phyloP scores from a whole-genome alignment of 768 basidiomycete species.

The Suillus subluteus region DNA sequence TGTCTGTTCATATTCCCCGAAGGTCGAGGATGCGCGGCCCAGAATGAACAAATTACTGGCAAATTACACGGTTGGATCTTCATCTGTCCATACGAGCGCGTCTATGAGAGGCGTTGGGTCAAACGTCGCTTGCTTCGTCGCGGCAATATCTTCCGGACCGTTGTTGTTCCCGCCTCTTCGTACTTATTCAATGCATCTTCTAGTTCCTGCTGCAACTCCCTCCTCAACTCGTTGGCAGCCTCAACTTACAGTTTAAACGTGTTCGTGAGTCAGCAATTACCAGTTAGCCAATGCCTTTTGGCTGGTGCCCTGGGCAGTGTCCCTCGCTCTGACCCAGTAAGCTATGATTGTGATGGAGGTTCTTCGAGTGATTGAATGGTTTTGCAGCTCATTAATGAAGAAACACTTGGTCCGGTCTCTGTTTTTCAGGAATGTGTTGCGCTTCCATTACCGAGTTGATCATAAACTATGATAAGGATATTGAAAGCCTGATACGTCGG shows the following conservation, averaged over 20 bases:
- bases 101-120: constrained; percentile 47
- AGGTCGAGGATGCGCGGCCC: constrained; percentile 8
- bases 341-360: constrained; percentile 44
- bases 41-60: constrained; percentile 31
- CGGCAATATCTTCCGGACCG: constrained; percentile 47
- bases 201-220: constrained; percentile 43
- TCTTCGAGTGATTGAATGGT: constrained; percentile 45
- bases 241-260: constrained; percentile 45
- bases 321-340: constrained; percentile 47
- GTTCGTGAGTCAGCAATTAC: constrained; percentile 50
- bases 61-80: constrained; percentile 50
- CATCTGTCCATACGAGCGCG: constrained; percentile 34
- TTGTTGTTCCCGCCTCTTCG: constrained; percentile 48
- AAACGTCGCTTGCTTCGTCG: constrained; percentile 40
- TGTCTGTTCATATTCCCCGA: constrained; percentile 38
- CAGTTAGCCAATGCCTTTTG: constrained; percentile 48
- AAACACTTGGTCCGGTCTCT: constrained; percentile 46
- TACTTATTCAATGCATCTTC: constrained; percentile 41
- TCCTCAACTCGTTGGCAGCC: constrained; percentile 32
- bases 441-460: constrained; percentile 55
- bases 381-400: constrained; percentile 33
- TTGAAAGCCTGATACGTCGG: constrained; percentile 23
- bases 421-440: constrained; percentile 59
- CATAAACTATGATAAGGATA: constrained; percentile 56
- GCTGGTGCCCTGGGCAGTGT: constrained; percentile 49